A percentile compares a stretch with the other conserved stretches of the same genome.
Conservation (phyloP, 2,329 filamentous ascomycete species). For the Fusarium proliferatum region DNA sequence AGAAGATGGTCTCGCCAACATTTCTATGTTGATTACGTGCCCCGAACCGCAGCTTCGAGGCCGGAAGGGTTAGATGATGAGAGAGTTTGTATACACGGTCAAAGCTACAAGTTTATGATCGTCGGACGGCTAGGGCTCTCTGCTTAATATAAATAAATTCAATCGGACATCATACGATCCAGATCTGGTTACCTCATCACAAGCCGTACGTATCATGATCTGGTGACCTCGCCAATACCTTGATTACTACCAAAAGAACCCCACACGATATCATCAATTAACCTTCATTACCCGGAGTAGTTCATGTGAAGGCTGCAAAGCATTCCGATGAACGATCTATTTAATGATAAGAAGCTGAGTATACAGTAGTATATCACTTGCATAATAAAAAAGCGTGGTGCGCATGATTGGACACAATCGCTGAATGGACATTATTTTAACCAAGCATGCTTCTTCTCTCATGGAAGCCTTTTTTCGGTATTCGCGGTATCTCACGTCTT, state of each 20-base stretch:
- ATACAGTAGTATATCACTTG: background rate
- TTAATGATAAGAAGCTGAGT: background rate
- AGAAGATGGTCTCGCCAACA: constrained; percentile 23
- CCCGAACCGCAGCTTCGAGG: background rate
- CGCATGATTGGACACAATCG: constrained; percentile 3
- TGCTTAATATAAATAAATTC: background rate
- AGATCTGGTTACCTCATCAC: constrained; percentile 1
- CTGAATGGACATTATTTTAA: constrained; percentile 36
- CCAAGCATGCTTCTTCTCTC: constrained; percentile 39
- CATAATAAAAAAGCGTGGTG: background rate
- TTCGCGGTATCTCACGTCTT: constrained; percentile 45
- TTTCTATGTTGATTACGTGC: background rate
- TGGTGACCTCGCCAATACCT: constrained; percentile 3
- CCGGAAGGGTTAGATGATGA: background rate
- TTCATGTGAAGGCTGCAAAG: background rate
- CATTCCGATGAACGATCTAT: background rate
- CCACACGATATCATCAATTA: background rate
- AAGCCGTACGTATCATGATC: constrained; percentile 2
- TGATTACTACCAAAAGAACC: background rate
- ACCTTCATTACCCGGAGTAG: background rate
- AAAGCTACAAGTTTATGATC: constrained; percentile 1
- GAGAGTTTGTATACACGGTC: background rate
- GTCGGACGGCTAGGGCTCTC: background rate
- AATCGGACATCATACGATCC: constrained; percentile 26
- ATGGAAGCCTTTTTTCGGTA: constrained; percentile 37